Percentiles rank a stretch among this genome's conserved stretches.
Evolutionary conservation across 2,329 filamentous ascomycete species (phyloP).

Genomic region (Hypoxylon sp.): DNA sequence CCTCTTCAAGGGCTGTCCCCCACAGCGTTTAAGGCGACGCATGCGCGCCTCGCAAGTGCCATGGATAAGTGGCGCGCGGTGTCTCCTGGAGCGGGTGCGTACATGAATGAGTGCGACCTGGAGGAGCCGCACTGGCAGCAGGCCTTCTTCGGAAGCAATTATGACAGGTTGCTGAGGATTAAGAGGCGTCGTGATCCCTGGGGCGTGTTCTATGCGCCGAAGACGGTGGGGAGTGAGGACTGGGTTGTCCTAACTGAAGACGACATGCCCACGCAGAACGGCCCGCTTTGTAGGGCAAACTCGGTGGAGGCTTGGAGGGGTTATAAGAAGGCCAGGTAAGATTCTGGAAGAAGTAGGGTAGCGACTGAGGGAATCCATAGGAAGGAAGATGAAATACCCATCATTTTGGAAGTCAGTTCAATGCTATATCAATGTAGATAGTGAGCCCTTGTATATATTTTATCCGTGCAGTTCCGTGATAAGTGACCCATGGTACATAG

Average conservation of each 20-base stretch:
- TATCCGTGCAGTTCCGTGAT: too few species aligned
- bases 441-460: too few species aligned
- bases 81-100: slow-evolving; percentile 60
- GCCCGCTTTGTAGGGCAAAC: slow-evolving; percentile 54
- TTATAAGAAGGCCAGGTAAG: background rate
- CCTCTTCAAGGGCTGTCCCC: slow-evolving; percentile 42
- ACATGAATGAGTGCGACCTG: slow-evolving; percentile 67
- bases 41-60: slow-evolving; percentile 41
- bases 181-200: slow-evolving; percentile 64
- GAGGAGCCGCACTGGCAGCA: slow-evolving; percentile 61
- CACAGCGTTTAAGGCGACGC: slow-evolving; percentile 42
- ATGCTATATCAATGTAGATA: background rate
- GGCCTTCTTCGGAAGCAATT: slow-evolving; percentile 63
- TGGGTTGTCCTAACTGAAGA: slow-evolving; percentile 58
- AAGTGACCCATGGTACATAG: too few species aligned
- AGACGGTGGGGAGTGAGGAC: slow-evolving; percentile 64
- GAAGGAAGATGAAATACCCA: background rate
- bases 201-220: slow-evolving; percentile 62
- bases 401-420: background rate
- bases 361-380: background rate
- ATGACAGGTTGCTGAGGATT: slow-evolving; percentile 56
- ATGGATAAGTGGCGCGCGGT: slow-evolving; percentile 51
- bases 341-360: background rate
- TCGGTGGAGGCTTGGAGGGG: slow-evolving; percentile 15
- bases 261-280: slow-evolving; percentile 53